Evolutionary conservation across 2,329 filamentous ascomycete species (phyloP).

Genomic region (Tolypocladium ovalisporum): DNA sequence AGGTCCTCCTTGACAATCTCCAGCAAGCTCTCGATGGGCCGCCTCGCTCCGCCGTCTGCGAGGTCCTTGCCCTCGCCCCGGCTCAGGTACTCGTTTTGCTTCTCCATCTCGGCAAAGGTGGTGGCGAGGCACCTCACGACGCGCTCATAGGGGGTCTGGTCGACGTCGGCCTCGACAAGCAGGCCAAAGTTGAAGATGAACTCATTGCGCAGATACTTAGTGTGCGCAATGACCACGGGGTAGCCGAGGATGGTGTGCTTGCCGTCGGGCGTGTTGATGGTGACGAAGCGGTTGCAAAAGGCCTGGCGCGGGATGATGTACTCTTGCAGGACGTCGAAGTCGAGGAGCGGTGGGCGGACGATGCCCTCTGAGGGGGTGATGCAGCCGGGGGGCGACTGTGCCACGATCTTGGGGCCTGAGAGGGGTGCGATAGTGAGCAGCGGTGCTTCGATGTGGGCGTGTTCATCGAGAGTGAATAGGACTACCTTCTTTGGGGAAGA

Average conservation of each 20-base stretch:
- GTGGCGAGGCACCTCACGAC: constrained; percentile 79
- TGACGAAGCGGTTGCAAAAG: constrained; percentile 85
- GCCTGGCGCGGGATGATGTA: constrained; percentile 93
- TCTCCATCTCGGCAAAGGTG: constrained; percentile 81
- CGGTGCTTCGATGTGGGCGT: not conserved
- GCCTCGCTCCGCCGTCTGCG: constrained; percentile 33
- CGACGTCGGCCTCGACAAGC: constrained; percentile 55
- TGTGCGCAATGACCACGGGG: constrained; percentile 76
- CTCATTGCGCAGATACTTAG: constrained; percentile 80
- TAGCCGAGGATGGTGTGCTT: constrained; percentile 75
- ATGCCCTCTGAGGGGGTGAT: constrained; percentile 35
- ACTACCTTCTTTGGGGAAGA: constrained; percentile 54
- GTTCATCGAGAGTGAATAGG: not conserved
- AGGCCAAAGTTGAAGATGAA: constrained; percentile 98
- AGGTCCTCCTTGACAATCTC: constrained; percentile 76
- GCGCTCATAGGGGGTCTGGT: constrained; percentile 70
- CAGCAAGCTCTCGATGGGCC: constrained; percentile 73
- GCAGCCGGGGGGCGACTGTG: constrained; percentile 51
- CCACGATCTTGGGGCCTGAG: constrained; percentile 50
- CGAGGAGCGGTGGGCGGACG: constrained; percentile 51
- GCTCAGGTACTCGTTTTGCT: constrained; percentile 77
- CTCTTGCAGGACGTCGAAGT: constrained; percentile 77
- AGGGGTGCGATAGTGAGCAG: not conserved
- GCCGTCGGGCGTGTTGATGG: constrained; percentile 59
- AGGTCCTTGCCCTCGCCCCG: constrained; percentile 34